Base-by-base conservation (phyloP, 1,284 basidiomycete species). In the Inonotus hispidus region DNA sequence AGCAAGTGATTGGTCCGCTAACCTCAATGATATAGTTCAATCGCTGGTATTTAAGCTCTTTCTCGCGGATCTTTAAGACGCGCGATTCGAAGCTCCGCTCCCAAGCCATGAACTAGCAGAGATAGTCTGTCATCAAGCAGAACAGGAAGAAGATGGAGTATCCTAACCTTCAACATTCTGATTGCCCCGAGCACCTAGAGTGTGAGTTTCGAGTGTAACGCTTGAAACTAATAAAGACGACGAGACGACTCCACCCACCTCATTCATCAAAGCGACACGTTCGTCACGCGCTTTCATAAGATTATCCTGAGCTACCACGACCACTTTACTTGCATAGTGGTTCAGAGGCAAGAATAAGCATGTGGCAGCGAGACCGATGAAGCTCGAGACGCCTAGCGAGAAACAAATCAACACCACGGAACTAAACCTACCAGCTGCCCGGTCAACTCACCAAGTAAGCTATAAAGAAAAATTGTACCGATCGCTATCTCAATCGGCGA, bases 211-310 rank as follows among this genome's bases (percentile, higher is more conserved):
- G 11, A 29, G 7, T 37, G n/a, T n/a, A 29, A 16, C 23, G 37
- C 23, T n/a, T n/a, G 39, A 55, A 3, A 47, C n/a, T 38, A 2
- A 29, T 8, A 32, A 43, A 21, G 41, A 43, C 8, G 41, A 16
- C 25, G 50, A 45, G 19, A 7, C 21, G 61, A 27, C 13, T 23
- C 38, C 66, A 62, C 66, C n/a, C 52, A 87, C 85, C 75, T 96
- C 94, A 68, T 96, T 96, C 93, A 96, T 97, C 52, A 96, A 75
- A 0, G 88, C 80, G 19, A 95, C 92, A 53, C 95, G 84, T 73
- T 94, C 90, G 68, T 98, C 95, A 21, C 94, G 83, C 38, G 91
- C 83, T 74, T 93, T 94, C 92, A 95, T 95, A 23, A 97, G 77
- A 67, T 89, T 92, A 64, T 96, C 93, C 70, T 97, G 93, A 0